Evolutionary conservation across 495 filamentous ascomycete genomes (phyloP).

Genomic region (Antarctomyces pellizariae): DNA sequence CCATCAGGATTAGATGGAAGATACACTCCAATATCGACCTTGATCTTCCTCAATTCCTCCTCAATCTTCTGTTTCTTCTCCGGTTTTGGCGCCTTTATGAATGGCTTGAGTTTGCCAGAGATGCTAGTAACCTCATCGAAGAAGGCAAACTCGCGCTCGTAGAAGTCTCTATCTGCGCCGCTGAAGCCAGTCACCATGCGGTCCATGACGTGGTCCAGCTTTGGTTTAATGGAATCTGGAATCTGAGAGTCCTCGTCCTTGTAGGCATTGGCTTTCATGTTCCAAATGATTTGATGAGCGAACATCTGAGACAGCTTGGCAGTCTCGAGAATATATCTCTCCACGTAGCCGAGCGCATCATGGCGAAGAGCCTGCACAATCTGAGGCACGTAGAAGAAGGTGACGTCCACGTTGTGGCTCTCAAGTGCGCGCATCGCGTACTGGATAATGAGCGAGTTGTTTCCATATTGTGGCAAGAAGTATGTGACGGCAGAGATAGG

Average conservation of each 20-base stretch:
- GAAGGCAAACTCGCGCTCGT: constrained; percentile 87
- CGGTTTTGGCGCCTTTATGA: constrained; percentile 75
- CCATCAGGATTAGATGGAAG: constrained; percentile 93
- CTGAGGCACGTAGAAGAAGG: constrained; percentile 96
- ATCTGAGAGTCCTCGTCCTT: constrained; percentile 86
- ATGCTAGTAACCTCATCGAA: constrained; percentile 93
- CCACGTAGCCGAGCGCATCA: constrained; percentile 82
- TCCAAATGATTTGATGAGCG: constrained; percentile 99
- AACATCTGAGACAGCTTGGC: constrained; percentile 90
- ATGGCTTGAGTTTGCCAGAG: constrained; percentile 83
- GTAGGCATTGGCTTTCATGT: constrained; percentile 97
- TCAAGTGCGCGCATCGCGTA: constrained; percentile 94
- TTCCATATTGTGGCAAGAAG: constrained; percentile 81
- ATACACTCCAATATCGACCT: constrained; percentile 91
- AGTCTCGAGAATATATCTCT: constrained; percentile 89
- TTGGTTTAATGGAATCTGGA: constrained; percentile 81
- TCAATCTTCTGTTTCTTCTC: constrained; percentile 99
- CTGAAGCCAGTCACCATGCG: constrained; percentile 68
- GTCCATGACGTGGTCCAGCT: constrained; percentile 71
- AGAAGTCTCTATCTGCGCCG: constrained; percentile 54
- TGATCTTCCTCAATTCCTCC: constrained; percentile 89
- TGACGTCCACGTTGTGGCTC: constrained; percentile 80
- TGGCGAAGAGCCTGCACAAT: constrained; percentile 94
- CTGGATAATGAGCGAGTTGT: constrained; percentile 83
- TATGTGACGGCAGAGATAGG: constrained; percentile 81